A percentile compares a stretch with the other conserved stretches of the same genome.
These are phyloP conservation scores for Pulveroboletus sp. DNA, from an alignment of 768 basidiomycete species.

Conservation along the genomic window DNA sequence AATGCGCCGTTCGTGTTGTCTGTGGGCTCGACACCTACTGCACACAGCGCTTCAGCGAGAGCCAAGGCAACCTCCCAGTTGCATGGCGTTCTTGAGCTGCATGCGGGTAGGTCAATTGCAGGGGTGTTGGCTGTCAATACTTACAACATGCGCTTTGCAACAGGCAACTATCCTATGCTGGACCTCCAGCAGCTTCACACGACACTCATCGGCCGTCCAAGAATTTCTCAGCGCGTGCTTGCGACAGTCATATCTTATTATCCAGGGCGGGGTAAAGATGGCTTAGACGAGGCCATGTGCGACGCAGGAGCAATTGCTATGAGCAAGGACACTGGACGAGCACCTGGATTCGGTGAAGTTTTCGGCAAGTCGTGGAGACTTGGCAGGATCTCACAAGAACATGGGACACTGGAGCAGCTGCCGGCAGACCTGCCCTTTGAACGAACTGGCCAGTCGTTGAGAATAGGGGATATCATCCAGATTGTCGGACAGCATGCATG, in stretches of 20 bases:
- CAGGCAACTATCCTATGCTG: constrained; percentile 77
- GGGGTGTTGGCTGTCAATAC: not conserved
- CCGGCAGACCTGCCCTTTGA: constrained; percentile 9
- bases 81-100: constrained; percentile 65
- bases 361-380: constrained; percentile 61
- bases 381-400: constrained; percentile 70
- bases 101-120: constrained; percentile 49
- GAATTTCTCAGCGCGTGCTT: constrained; percentile 64
- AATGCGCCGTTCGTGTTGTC: constrained; percentile 62
- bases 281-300: constrained; percentile 70
- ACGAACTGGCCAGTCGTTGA: constrained; percentile 27
- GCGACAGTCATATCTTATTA: constrained; percentile 79
- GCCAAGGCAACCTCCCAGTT: constrained; percentile 44
- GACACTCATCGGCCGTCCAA: constrained; percentile 47
- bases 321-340: constrained; percentile 80
- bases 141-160: not conserved
- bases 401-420: constrained; percentile 59
- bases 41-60: constrained; percentile 65
- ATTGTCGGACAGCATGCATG: constrained; percentile 87
- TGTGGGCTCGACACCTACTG: constrained; percentile 85
- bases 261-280: constrained; percentile 56
- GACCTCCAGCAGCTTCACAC: constrained; percentile 85
- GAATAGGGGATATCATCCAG: constrained; percentile 59
- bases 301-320: constrained; percentile 85
- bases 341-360: constrained; percentile 67